phyloP scores from a whole-genome alignment of 441 rosid genomes.

The Populus hybrid region DNA sequence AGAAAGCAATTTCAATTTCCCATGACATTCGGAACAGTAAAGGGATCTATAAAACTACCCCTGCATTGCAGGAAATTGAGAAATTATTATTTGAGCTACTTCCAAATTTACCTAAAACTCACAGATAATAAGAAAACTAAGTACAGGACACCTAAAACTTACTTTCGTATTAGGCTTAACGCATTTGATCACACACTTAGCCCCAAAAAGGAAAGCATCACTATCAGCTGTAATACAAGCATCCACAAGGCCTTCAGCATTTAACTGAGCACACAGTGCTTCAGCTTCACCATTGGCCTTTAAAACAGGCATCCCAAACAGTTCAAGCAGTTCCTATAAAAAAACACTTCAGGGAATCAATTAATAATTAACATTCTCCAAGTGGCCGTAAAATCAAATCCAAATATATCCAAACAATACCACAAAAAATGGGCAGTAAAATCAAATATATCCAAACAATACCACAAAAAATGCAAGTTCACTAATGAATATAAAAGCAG shows the following conservation, averaged over 20 bases:
- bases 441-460: not conserved
- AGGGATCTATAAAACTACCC: not conserved
- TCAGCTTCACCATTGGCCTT: constrained; percentile 90
- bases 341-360: not conserved
- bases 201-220: constrained; percentile 91
- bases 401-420: not conserved
- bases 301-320: constrained; percentile 79
- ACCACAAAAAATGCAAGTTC: not conserved
- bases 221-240: constrained; percentile 92
- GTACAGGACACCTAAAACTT: constrained; percentile 11
- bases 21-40: not conserved
- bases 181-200: constrained; percentile 70
- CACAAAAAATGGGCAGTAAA: not conserved
- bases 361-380: not conserved
- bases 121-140: not conserved
- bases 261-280: constrained; percentile 85
- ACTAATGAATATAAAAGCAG: not conserved
- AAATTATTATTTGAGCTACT: not conserved
- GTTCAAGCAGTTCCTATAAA: constrained; percentile 63
- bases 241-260: constrained; percentile 67
- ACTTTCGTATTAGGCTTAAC: constrained; percentile 75
- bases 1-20: not conserved
- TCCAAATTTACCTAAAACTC: not conserved
- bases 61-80: not conserved
- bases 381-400: not conserved